A percentile compares a stretch with the other conserved stretches of the same genome.
Evolutionary conservation across 768 basidiomycete genomes (phyloP).

Genomic region (Exidia glandulosa): DNA sequence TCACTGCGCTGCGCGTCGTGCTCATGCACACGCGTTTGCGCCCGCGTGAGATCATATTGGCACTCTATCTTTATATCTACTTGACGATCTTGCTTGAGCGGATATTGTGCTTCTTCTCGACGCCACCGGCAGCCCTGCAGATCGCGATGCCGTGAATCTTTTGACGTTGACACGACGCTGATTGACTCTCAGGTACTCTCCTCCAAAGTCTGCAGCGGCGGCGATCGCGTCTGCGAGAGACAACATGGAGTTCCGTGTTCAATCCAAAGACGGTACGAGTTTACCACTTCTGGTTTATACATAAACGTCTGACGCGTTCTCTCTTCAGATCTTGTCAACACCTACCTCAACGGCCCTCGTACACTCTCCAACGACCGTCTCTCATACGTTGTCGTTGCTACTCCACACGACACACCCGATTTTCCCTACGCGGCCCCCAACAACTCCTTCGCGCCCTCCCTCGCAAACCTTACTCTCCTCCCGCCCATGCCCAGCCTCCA

Average conservation of each 20-base stretch:
- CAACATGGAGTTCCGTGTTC: slow-evolving; percentile 38
- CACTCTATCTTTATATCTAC: no score
- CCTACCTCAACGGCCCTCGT: slow-evolving; percentile 68
- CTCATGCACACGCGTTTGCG: no score
- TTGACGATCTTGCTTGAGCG: no score
- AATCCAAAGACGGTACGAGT: slow-evolving; percentile 43
- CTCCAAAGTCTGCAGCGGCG: slow-evolving; percentile 31
- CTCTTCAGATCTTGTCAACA: slow-evolving; percentile 35
- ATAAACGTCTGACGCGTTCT: not conserved
- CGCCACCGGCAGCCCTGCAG: not conserved
- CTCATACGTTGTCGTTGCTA: slow-evolving; percentile 42
- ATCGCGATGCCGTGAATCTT: no score
- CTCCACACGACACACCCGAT: slow-evolving; percentile 2
- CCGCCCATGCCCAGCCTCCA: not conserved
- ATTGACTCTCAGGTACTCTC: slow-evolving; percentile 29
- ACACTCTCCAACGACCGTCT: slow-evolving; percentile 57
- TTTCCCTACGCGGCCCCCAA: not conserved
- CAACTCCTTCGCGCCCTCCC: not conserved
- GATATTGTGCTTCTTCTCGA: no score
- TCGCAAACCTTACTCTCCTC: not conserved
- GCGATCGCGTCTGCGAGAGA: slow-evolving; percentile 37
- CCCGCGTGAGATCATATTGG: no score
- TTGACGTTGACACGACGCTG: no score
- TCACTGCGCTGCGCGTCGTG: no score
- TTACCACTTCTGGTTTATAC: not conserved